A percentile compares a stretch with the other conserved stretches of the same genome.
These are phyloP conservation scores for Colletotrichum limetticola DNA, from an alignment of 2,329 filamentous ascomycete genomes.

Conservation along the genomic window DNA sequence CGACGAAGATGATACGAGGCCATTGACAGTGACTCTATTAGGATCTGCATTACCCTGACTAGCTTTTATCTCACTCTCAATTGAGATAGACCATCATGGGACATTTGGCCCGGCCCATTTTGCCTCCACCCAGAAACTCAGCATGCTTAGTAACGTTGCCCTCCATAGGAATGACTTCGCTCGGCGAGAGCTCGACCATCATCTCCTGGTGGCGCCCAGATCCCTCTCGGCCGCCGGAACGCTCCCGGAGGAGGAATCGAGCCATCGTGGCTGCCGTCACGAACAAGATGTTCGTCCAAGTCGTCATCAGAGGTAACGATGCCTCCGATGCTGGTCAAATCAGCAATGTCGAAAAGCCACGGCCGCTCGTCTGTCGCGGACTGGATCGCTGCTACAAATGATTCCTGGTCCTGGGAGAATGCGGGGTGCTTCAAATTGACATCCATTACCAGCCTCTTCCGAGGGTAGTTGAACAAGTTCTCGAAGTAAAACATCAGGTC, in stretches of 20 bases:
- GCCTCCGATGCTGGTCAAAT: slow-evolving; percentile 48
- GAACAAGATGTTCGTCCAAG: slow-evolving; percentile 46
- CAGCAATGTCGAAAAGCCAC: slow-evolving; percentile 44
- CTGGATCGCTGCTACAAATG: slow-evolving; percentile 51
- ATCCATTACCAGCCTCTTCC: slow-evolving; percentile 54
- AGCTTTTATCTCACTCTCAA: neutral
- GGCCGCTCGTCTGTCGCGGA: slow-evolving; percentile 51
- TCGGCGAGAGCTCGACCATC: slow-evolving; percentile 43
- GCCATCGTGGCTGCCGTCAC: slow-evolving; percentile 52
- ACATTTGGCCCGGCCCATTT: neutral
- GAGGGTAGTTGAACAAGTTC: slow-evolving; percentile 57
- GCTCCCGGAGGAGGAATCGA: slow-evolving; percentile 44
- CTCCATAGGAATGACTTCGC: slow-evolving; percentile 8
- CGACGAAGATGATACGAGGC: neutral
- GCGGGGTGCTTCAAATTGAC: slow-evolving; percentile 52
- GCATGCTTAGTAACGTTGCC: neutral
- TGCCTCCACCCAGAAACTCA: neutral
- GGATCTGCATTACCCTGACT: neutral
- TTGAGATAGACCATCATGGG: neutral
- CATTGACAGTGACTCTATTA: neutral
- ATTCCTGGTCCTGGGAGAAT: slow-evolving; percentile 58
- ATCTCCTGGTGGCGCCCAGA: slow-evolving; percentile 53
- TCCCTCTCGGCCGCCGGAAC: slow-evolving; percentile 44
- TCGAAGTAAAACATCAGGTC: slow-evolving; percentile 62
- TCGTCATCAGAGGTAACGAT: slow-evolving; percentile 54